Evolutionary conservation across 139 green algal genomes (phyloP).

Genomic region (Tetraselmis chui): DNA sequence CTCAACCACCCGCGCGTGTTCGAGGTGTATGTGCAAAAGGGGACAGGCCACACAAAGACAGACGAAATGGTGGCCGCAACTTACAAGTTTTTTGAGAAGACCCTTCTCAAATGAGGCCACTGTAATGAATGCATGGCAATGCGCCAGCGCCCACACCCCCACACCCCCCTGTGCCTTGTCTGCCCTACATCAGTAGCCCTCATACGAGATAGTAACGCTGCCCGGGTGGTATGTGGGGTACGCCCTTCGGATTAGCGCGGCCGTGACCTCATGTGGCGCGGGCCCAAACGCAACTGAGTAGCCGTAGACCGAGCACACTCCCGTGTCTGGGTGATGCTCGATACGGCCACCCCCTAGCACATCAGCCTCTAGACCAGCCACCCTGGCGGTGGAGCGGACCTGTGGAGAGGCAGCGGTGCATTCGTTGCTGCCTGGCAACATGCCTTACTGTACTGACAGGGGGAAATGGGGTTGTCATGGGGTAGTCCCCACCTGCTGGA

Average conservation of each 20-base stretch:
- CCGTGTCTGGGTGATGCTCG: conserved; percentile 35
- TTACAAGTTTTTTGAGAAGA: neutral
- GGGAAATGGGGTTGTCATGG: too few species aligned
- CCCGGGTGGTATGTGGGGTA: conserved; percentile 46
- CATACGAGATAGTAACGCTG: conserved; percentile 51
- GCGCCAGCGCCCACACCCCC: too few species aligned
- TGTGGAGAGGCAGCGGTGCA: neutral
- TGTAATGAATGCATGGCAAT: too few species aligned
- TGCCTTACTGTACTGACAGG: too few species aligned
- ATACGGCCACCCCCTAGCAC: conserved; percentile 64
- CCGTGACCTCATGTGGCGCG: conserved; percentile 64
- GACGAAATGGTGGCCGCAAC: neutral
- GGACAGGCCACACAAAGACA: neutral
- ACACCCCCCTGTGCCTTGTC: too few species aligned
- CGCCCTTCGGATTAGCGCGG: conserved; percentile 43
- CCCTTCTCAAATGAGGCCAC: neutral
- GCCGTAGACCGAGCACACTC: conserved; percentile 51
- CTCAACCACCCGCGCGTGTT: neutral
- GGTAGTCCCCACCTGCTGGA: conserved; percentile 13
- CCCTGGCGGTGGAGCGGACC: neutral
- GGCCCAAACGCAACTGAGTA: conserved; percentile 66
- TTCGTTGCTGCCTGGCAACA: too few species aligned
- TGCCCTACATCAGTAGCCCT: conserved; percentile 72
- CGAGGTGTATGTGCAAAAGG: neutral
- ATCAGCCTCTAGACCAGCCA: conserved; percentile 30